A percentile compares a stretch with the other conserved stretches of the same genome.
phyloP scores from a whole-genome alignment of 2,329 filamentous ascomycete genomes.

The Claviceps maximensis region DNA sequence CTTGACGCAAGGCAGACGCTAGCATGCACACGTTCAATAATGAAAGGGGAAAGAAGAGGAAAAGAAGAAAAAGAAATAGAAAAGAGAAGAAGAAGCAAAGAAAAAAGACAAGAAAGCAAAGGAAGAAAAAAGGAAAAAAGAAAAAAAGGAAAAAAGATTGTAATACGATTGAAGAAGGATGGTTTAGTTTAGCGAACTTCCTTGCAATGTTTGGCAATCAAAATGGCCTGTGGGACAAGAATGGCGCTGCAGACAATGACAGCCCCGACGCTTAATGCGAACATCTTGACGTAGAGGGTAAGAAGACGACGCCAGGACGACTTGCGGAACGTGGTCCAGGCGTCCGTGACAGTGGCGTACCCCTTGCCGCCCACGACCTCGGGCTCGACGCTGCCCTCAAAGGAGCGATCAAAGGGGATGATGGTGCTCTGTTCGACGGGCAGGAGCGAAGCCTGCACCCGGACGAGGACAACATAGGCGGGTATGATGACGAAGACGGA shows the following conservation, averaged over 20 bases:
- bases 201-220: slow-evolving; percentile 19
- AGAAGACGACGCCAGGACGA: slow-evolving; percentile 60
- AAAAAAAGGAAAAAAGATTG: background rate
- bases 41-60: no score
- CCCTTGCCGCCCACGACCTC: slow-evolving; percentile 60
- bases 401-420: slow-evolving; percentile 80
- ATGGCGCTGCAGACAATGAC: slow-evolving; percentile 31
- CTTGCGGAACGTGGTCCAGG: slow-evolving; percentile 66
- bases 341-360: slow-evolving; percentile 57
- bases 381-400: slow-evolving; percentile 64
- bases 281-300: slow-evolving; percentile 62
- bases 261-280: slow-evolving; percentile 37
- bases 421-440: slow-evolving; percentile 71
- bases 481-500: slow-evolving; percentile 59
- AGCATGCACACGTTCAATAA: background rate
- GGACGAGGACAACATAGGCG: slow-evolving; percentile 60
- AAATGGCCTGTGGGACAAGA: slow-evolving; percentile 37
- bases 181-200: background rate
- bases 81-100: background rate
- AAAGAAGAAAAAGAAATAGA: background rate
- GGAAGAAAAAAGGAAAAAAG: background rate
- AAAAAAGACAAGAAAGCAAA: no score
- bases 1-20: background rate
- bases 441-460: slow-evolving; percentile 78
- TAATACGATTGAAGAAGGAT: background rate